These are phyloP conservation scores for Arabis hirsuta DNA, from an alignment of 345 rosid species.

Conservation along the genomic window DNA sequence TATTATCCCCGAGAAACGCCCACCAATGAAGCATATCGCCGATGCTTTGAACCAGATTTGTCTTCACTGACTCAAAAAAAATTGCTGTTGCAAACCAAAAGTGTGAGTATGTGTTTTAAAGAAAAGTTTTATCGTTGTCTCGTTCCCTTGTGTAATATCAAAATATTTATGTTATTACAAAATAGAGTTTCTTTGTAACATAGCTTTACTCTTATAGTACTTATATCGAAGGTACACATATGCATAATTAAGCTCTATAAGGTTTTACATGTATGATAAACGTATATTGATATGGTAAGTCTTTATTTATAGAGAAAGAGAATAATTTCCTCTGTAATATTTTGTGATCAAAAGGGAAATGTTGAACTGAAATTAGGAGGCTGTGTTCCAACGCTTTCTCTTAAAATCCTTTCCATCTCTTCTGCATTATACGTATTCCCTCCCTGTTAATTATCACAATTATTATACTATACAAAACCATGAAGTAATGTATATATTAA, in stretches of 20 bases:
- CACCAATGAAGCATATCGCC: slow-evolving; percentile 68
- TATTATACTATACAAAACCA: neutral
- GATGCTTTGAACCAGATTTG: slow-evolving; percentile 53
- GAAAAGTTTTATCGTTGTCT: slow-evolving; percentile 10
- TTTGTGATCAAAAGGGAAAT: slow-evolving; percentile 26
- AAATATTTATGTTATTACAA: neutral
- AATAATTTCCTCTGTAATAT: neutral
- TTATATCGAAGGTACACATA: slow-evolving; percentile 19
- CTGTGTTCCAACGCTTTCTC: slow-evolving; percentile 27
- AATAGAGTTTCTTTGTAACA: slow-evolving; percentile 24
- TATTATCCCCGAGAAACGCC: slow-evolving; percentile 75
- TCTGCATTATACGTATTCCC: slow-evolving; percentile 11
- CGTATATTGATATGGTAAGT: neutral
- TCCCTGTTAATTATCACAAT: slow-evolving; percentile 28
- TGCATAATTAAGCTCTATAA: slow-evolving; percentile 7
- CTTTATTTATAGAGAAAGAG: neutral
- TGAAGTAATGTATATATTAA: neutral
- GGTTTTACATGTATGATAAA: slow-evolving; percentile 13
- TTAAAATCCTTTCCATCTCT: slow-evolving; percentile 33
- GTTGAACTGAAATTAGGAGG: slow-evolving; percentile 30
- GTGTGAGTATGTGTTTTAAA: slow-evolving; percentile 17
- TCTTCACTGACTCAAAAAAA: slow-evolving; percentile 20
- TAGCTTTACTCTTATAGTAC: slow-evolving; percentile 6
- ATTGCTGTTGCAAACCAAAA: neutral
- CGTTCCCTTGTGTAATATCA: slow-evolving; percentile 16